Conservation (phyloP, 139 green algal genomes). For the Mychonastes homosphaera region DNA sequence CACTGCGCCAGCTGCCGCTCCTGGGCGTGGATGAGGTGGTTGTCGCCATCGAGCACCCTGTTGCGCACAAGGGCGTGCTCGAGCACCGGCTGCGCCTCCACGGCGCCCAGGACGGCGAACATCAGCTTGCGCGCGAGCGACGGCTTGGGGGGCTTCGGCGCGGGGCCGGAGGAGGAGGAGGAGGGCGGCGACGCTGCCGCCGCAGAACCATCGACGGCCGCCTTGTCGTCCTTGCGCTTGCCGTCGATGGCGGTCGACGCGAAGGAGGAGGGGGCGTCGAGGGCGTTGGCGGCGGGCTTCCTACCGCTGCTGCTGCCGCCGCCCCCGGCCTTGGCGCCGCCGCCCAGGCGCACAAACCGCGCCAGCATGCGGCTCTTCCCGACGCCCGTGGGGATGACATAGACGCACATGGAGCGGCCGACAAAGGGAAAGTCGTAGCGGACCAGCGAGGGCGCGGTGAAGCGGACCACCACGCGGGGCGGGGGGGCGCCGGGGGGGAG, state of each 20-base stretch:
- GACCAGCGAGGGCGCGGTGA: too few relatives aligned
- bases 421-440: constrained; percentile 15
- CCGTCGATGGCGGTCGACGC: too few relatives aligned
- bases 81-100: constrained; percentile 14
- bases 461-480: not conserved
- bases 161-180: not conserved
- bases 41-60: constrained; percentile 26
- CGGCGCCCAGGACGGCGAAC: constrained; percentile 9
- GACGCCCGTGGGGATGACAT: constrained; percentile 13
- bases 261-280: too few relatives aligned
- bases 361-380: constrained; percentile 18
- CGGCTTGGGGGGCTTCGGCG: not conserved
- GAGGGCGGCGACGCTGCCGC: not conserved
- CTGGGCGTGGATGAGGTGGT: constrained; percentile 15
- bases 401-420: constrained; percentile 15
- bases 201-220: too few relatives aligned
- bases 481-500: too few relatives aligned
- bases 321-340: too few relatives aligned
- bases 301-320: too few relatives aligned
- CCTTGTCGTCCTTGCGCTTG: constrained; percentile 5
- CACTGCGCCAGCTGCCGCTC: constrained; percentile 14
- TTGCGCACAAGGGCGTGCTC: constrained; percentile 22
- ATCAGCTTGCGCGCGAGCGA: too few relatives aligned
- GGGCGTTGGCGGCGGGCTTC: too few relatives aligned
- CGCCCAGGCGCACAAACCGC: too few relatives aligned